Percentiles rank a stretch among this genome's conserved stretches.
Conservation (phyloP, 2,329 filamentous ascomycete species). For the Penicillium sp. region DNA sequence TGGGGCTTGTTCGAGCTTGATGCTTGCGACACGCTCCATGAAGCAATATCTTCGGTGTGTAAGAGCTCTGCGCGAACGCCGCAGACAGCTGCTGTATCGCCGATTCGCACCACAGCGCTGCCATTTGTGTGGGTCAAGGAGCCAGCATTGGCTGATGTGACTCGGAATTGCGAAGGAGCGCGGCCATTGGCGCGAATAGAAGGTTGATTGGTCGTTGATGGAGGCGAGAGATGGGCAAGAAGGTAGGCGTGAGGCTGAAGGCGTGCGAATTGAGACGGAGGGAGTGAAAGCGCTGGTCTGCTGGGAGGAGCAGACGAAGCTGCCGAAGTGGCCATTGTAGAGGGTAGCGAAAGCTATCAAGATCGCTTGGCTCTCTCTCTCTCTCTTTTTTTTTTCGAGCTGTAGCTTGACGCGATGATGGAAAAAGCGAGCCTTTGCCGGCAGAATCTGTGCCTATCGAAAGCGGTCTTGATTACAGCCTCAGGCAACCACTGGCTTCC, state of each 20-base stretch:
- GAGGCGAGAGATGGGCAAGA: constrained; percentile 73
- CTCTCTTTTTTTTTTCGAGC: background rate
- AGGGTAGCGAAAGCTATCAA: background rate
- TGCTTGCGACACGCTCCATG: constrained; percentile 35
- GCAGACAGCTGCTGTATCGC: constrained; percentile 91
- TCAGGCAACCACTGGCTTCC: background rate
- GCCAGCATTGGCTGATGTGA: constrained; percentile 70
- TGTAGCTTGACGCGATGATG: constrained; percentile 5
- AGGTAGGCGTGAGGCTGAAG: constrained; percentile 85
- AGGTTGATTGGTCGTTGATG: constrained; percentile 43
- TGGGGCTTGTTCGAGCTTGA: constrained; percentile 31
- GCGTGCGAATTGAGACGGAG: constrained; percentile 69
- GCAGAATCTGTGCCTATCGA: constrained; percentile 23
- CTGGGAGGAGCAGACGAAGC: constrained; percentile 19
- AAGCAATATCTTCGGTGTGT: constrained; percentile 64
- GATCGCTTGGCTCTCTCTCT: background rate
- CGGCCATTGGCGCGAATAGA: constrained; percentile 78
- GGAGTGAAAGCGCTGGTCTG: constrained; percentile 49
- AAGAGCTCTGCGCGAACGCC: constrained; percentile 84
- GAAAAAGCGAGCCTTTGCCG: constrained; percentile 14
- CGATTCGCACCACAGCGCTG: constrained; percentile 78
- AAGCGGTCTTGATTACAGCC: constrained; percentile 14
- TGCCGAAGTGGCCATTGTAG: constrained; percentile 19
- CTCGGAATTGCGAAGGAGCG: constrained; percentile 60
- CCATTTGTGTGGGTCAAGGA: constrained; percentile 86